A percentile compares a stretch with the other conserved stretches of the same genome.
Evolutionary conservation across 2,329 filamentous ascomycete genomes (phyloP).

Genomic region (Venturia asperata): DNA sequence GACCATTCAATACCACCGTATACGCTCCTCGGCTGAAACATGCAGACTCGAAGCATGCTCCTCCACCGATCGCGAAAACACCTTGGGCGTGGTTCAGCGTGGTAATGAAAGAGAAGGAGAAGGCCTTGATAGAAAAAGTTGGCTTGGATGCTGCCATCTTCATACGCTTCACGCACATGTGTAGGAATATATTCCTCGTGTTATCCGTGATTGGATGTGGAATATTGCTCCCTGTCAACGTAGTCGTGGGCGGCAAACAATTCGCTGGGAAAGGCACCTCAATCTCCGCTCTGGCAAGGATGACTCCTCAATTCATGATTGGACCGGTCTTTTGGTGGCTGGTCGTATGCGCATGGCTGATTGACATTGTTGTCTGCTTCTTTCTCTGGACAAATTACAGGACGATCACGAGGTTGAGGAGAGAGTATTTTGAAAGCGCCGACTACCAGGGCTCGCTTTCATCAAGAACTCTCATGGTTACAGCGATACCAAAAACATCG

Average conservation of each 20-base stretch:
- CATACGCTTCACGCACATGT: constrained; percentile 82
- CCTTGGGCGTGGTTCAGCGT: constrained; percentile 81
- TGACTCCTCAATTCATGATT: constrained; percentile 50
- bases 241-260: constrained; percentile 35
- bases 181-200: constrained; percentile 76
- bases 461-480: constrained; percentile 58
- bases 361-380: constrained; percentile 66
- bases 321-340: constrained; percentile 51
- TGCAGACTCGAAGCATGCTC: constrained; percentile 81
- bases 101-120: constrained; percentile 69
- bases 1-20: constrained; percentile 84
- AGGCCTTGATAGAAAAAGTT: constrained; percentile 68
- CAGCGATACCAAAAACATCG: constrained; percentile 71
- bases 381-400: constrained; percentile 91
- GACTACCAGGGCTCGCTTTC: constrained; percentile 88
- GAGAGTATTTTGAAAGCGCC: constrained; percentile 72
- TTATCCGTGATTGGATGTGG: constrained; percentile 65
- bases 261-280: constrained; percentile 28
- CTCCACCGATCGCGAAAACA: constrained; percentile 79
- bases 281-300: constrained; percentile 43
- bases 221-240: constrained; percentile 76
- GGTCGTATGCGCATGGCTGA: constrained; percentile 53
- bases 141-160: constrained; percentile 91
- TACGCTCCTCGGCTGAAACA: constrained; percentile 93
- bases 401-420: constrained; percentile 61